phyloP scores from a whole-genome alignment of 164 flowering plant genomes.

The Nymphaea colorata region DNA sequence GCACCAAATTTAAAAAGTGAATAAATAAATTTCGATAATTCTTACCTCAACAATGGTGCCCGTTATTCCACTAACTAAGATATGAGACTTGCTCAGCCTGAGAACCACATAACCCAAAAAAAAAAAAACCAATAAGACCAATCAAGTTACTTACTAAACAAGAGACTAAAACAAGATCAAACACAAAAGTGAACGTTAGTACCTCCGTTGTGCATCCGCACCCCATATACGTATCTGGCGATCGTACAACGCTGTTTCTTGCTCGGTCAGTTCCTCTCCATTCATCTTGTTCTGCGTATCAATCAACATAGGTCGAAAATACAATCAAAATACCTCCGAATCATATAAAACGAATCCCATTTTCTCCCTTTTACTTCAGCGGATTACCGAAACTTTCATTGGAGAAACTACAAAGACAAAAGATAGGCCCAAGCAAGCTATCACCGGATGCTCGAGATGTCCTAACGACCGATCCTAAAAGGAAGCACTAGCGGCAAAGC shows the following conservation, averaged over 20 bases:
- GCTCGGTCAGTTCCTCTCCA: conserved; percentile 87
- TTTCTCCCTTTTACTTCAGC: no score
- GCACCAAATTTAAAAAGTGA: no score
- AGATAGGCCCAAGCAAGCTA: background rate
- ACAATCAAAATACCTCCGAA: no score
- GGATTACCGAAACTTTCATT: no score
- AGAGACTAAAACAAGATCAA: no score
- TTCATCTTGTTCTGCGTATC: conserved; percentile 28
- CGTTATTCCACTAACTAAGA: conserved; percentile 72
- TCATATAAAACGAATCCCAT: no score
- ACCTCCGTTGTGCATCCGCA: conserved; percentile 94
- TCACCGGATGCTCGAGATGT: no score
- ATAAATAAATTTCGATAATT: background rate
- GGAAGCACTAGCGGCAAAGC: no score
- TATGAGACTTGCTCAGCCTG: conserved; percentile 82
- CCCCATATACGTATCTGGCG: conserved; percentile 99
- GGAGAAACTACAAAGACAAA: conserved; percentile 2
- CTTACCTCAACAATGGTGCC: conserved; percentile 82
- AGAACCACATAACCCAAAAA: background rate
- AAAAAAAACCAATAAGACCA: background rate
- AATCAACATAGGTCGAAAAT: no score
- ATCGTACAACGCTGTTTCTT: conserved; percentile 89
- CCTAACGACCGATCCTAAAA: no score
- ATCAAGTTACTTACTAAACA: no score
- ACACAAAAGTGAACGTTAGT: background rate